Evolutionary conservation across 345 rosid genomes (phyloP), one percentile per base, ranked within the genome.

Genomic region (Hibiscus tridactylites): DNA sequence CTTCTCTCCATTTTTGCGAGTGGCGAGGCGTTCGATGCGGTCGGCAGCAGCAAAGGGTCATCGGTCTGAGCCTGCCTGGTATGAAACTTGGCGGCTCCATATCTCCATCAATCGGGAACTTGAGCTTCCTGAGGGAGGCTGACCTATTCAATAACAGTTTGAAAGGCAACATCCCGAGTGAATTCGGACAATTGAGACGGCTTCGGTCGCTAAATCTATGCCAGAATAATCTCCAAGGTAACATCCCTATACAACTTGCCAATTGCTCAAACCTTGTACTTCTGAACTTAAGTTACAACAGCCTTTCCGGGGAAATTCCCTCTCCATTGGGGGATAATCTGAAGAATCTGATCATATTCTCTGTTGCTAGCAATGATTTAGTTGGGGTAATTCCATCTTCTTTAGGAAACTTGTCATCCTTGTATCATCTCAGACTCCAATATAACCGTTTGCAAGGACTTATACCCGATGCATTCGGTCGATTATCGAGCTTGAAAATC

Each of bases 11-110:
- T 35, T 68, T 78, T 12, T 81, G 81, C 44, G 49, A 49, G 0
- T 78, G 84, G 84, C 16, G 52, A 3, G 79, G 84, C 3, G 75
- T 78, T 13, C 47, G 59, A 26, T 75, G 84, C 3, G 46, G 74
- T 28, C 26, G 12, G 3, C 47, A 37, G 0, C 77, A 73, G 3
- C 66, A 73, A 24, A 61, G 81, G 33, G 81, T 81, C 3, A 42
- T 47, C 58, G 3, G 47, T 5, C 33, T 35, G 46, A 35, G 3
- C 3, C 66, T 62, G 5, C 7, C 5, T 7, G 3, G 66, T 3
- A 33, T 62, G 46, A 6, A 62, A n/a, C 17, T 62, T 1, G 66
- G 13, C 9, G 46, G 46, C 12, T 16, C 47, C 66, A 61, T 61
- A 6, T 61, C 65, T 31, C 65, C 65, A 12, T 63, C 62, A 35